These are phyloP conservation scores for Phialophora tarda DNA, from an alignment of 2,329 filamentous ascomycete genomes.

Conservation along the genomic window DNA sequence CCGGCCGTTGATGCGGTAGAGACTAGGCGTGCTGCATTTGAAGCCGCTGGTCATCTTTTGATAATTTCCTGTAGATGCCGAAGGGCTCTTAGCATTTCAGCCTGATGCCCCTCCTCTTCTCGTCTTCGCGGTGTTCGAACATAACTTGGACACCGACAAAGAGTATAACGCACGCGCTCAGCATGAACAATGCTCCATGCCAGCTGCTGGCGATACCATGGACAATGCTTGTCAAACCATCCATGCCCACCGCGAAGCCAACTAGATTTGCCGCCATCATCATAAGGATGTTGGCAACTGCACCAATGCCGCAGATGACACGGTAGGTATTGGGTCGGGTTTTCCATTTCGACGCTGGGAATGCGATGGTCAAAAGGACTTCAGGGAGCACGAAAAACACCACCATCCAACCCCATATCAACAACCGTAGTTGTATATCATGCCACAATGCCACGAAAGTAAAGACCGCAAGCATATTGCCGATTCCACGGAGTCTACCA, in stretches of 20 bases:
- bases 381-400: slow-evolving; percentile 94
- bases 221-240: slow-evolving; percentile 80
- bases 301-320: slow-evolving; percentile 78
- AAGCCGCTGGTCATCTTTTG: background rate
- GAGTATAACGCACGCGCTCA: slow-evolving; percentile 71
- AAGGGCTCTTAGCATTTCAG: slow-evolving; percentile 72
- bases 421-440: slow-evolving; percentile 85
- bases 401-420: slow-evolving; percentile 97
- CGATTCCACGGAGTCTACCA: slow-evolving; percentile 62
- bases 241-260: slow-evolving; percentile 89
- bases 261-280: slow-evolving; percentile 96
- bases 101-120: slow-evolving; percentile 79
- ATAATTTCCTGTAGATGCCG: background rate
- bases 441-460: slow-evolving; percentile 99
- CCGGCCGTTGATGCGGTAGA: background rate
- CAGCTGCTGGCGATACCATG: slow-evolving; percentile 76
- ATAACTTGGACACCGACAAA: slow-evolving; percentile 91
- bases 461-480: slow-evolving; percentile 84
- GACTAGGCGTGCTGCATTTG: background rate
- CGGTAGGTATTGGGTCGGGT: slow-evolving; percentile 73
- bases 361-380: slow-evolving; percentile 71
- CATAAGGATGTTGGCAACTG: slow-evolving; percentile 83
- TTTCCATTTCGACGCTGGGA: slow-evolving; percentile 76
- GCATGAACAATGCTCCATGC: slow-evolving; percentile 76
- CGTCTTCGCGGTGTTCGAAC: slow-evolving; percentile 90